phyloP scores from a whole-genome alignment of 495 filamentous ascomycete species.

The Penicillium parvum region DNA sequence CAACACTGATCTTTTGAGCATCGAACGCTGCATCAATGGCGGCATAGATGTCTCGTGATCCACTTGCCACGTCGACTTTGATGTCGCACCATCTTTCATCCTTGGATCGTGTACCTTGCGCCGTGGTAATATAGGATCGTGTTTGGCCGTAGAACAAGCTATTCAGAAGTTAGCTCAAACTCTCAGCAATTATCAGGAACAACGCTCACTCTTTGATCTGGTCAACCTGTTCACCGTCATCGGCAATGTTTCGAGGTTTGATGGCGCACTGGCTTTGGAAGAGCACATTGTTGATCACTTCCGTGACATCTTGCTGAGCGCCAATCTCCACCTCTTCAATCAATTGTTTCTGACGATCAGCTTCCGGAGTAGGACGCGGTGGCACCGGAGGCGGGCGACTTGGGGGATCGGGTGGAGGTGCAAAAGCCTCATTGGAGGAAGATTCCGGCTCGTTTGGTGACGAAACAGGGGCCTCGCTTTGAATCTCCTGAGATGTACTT shows the following conservation, averaged over 20 bases:
- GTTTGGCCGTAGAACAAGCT: slow-evolving; percentile 58
- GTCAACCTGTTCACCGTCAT: slow-evolving; percentile 73
- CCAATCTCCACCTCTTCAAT: slow-evolving; percentile 57
- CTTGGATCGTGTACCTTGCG: slow-evolving; percentile 41
- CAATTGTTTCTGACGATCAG: slow-evolving; percentile 36
- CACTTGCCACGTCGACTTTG: slow-evolving; percentile 58
- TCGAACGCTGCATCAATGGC: slow-evolving; percentile 84
- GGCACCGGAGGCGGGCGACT: slow-evolving; percentile 44
- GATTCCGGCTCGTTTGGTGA: slow-evolving; percentile 7
- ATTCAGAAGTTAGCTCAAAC: slow-evolving; percentile 16
- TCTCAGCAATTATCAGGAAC: neutral
- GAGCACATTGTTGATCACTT: slow-evolving; percentile 88
- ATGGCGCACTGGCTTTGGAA: slow-evolving; percentile 89
- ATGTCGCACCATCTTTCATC: slow-evolving; percentile 59
- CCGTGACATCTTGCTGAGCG: slow-evolving; percentile 85
- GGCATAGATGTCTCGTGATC: slow-evolving; percentile 66
- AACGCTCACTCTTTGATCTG: slow-evolving; percentile 60
- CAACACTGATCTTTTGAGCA: slow-evolving; percentile 65
- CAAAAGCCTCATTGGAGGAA: too few species aligned
- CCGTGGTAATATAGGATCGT: slow-evolving; percentile 49
- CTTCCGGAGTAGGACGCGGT: slow-evolving; percentile 36
- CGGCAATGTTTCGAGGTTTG: slow-evolving; percentile 54
- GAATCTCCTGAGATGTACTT: slow-evolving; percentile 31
- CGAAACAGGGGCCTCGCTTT: slow-evolving; percentile 40
- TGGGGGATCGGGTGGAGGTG: slow-evolving; percentile 20